These are phyloP conservation scores for Oryza longistaminata DNA, from an alignment of 176 grass and related monocot species.

Conservation along the genomic window DNA sequence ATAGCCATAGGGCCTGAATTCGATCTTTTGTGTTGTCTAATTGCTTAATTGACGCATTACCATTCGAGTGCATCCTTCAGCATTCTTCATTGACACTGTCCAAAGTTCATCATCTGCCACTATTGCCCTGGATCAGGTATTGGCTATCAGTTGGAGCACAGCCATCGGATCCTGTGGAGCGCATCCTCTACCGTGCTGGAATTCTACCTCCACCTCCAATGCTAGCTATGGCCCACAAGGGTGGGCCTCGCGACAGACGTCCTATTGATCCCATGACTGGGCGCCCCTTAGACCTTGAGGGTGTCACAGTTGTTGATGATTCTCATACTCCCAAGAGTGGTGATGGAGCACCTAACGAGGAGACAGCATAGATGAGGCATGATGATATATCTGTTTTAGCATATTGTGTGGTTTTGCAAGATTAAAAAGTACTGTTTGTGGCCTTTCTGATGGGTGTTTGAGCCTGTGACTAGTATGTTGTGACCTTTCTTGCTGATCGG, in stretches of 20 bases:
- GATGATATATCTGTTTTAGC: neutral
- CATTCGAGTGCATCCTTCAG: neutral
- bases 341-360: neutral
- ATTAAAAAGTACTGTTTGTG: neutral
- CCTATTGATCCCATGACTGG: constrained; percentile 66
- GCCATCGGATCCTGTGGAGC: constrained; percentile 78
- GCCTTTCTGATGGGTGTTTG: neutral
- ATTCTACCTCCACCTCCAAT: constrained; percentile 68
- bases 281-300: constrained; percentile 34
- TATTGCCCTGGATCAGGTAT: constrained; percentile 43
- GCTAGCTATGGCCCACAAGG: constrained; percentile 69
- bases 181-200: constrained; percentile 63
- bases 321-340: constrained; percentile 12
- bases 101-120: neutral
- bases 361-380: constrained; percentile 7
- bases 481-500: neutral
- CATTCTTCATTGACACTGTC: neutral
- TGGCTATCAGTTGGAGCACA: constrained; percentile 84
- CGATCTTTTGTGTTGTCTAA: neutral
- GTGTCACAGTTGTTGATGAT: constrained; percentile 16
- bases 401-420: neutral
- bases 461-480: neutral
- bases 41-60: neutral
- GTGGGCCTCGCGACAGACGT: constrained; percentile 51
- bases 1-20: neutral